phyloP scores from a whole-genome alignment of 495 filamentous ascomycete species.

The Daldinia caldariorum region DNA sequence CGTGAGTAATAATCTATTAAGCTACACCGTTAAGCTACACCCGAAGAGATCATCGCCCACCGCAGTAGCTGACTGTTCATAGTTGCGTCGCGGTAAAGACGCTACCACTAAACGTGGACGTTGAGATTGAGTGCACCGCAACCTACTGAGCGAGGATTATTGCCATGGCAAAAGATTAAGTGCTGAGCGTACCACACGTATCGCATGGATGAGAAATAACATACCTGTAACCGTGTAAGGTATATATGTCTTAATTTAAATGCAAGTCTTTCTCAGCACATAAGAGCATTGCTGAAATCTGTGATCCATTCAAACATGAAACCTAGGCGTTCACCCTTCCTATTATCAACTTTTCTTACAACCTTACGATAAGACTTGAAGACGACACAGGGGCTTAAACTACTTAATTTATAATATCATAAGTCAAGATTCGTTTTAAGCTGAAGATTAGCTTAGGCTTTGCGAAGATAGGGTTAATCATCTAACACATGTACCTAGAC shows the following conservation, averaged over 20 bases:
- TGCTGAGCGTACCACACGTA: neutral
- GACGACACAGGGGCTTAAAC: too few relatives aligned
- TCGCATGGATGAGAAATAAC: neutral
- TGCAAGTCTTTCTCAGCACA: neutral
- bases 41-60: neutral
- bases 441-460: neutral
- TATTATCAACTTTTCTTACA: neutral
- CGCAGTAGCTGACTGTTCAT: conserved; percentile 49
- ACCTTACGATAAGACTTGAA: neutral
- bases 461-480: neutral
- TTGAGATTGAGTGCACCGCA: conserved; percentile 80
- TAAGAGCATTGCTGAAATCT: neutral
- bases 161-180: neutral
- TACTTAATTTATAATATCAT: too few relatives aligned
- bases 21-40: neutral
- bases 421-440: neutral
- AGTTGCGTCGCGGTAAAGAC: conserved; percentile 80
- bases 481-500: neutral
- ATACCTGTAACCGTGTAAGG: neutral
- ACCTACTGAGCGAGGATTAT: conserved; percentile 40
- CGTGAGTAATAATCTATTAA: conserved; percentile 26
- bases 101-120: conserved; percentile 77
- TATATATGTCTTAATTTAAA: neutral
- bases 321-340: neutral
- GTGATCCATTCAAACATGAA: neutral